Conservation (phyloP, 2,329 filamentous ascomycete species). For the Cucurbitaria berberidis region DNA sequence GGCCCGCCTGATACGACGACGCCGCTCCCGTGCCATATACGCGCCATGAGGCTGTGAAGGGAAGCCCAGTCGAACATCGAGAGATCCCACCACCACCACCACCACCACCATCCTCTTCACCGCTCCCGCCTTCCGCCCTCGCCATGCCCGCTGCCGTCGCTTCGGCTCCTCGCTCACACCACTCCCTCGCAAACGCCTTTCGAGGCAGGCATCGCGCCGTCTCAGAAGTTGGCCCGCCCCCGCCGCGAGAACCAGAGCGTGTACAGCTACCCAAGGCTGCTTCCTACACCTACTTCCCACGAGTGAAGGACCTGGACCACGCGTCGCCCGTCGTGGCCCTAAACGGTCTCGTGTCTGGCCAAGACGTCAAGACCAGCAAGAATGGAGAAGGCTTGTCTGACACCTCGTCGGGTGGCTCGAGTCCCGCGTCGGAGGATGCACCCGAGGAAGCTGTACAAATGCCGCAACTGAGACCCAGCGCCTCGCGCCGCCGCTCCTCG, state of each 20-base stretch:
- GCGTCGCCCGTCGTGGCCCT: constrained; percentile 36
- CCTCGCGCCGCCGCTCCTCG: constrained; percentile 46
- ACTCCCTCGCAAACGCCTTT: constrained; percentile 37
- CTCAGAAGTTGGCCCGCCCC: constrained; percentile 38
- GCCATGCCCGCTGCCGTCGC: constrained; percentile 44
- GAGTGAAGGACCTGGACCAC: constrained; percentile 45
- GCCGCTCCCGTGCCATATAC: constrained; percentile 19
- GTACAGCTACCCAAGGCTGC: constrained; percentile 47
- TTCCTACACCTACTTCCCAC: constrained; percentile 51
- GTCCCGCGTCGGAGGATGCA: constrained; percentile 50
- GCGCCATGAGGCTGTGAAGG: constrained; percentile 30
- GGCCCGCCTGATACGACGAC: constrained; percentile 22
- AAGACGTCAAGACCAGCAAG: constrained; percentile 35
- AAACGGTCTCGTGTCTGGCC: constrained; percentile 40
- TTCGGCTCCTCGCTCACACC: constrained; percentile 37
- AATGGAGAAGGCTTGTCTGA: constrained; percentile 43
- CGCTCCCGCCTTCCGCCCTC: constrained; percentile 9
- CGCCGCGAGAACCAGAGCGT: constrained; percentile 30
- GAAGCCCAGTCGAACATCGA: constrained; percentile 3
- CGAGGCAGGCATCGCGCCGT: constrained; percentile 41
- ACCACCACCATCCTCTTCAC: constrained; percentile 4
- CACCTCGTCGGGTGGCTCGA: constrained; percentile 54
- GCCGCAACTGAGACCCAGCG: constrained; percentile 41
- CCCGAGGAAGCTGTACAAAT: constrained; percentile 38
- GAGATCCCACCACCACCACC: constrained; percentile 1